Evolutionary conservation across 257 asterid species (phyloP).

Genomic region (Scutellaria galericulata): DNA sequence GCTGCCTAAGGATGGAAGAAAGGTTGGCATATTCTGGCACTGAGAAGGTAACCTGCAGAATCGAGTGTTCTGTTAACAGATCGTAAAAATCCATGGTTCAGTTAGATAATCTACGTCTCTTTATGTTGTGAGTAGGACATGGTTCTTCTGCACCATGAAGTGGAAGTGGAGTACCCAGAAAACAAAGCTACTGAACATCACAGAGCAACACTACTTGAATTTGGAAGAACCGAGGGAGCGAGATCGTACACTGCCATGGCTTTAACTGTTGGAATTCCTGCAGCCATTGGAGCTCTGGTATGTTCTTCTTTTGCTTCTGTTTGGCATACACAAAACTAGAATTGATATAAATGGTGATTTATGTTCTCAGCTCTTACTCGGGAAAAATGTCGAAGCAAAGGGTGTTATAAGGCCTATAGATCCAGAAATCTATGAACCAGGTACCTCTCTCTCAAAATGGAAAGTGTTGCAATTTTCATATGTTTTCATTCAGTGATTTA

Average conservation of each 20-base stretch:
- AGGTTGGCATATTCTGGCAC: constrained; percentile 65
- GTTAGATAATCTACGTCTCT: neutral
- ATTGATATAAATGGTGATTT: neutral
- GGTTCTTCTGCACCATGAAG: constrained; percentile 93
- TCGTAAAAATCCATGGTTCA: neutral
- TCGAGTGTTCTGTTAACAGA: neutral
- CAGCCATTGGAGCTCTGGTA: constrained; percentile 97
- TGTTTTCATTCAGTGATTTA: neutral
- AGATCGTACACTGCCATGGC: constrained; percentile 82
- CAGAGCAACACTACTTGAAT: constrained; percentile 75
- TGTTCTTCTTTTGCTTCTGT: constrained; percentile 23
- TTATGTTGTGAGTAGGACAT: constrained; percentile 61
- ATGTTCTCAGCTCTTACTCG: constrained; percentile 67
- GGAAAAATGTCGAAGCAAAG: constrained; percentile 55
- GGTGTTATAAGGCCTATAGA: constrained; percentile 81
- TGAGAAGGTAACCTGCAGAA: constrained; percentile 58
- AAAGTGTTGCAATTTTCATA: too few relatives aligned
- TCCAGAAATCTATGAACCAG: constrained; percentile 85
- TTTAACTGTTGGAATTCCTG: constrained; percentile 92
- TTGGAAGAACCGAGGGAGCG: constrained; percentile 62
- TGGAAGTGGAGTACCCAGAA: constrained; percentile 75
- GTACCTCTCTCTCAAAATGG: constrained; percentile 38
- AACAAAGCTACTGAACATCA: constrained; percentile 63
- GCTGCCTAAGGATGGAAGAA: constrained; percentile 86
- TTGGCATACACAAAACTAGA: neutral